Percentiles rank a stretch among this genome's conserved stretches.
These are phyloP conservation scores for Dacryopinax primogenitus DNA, from an alignment of 768 basidiomycete species.

Conservation along the genomic window DNA sequence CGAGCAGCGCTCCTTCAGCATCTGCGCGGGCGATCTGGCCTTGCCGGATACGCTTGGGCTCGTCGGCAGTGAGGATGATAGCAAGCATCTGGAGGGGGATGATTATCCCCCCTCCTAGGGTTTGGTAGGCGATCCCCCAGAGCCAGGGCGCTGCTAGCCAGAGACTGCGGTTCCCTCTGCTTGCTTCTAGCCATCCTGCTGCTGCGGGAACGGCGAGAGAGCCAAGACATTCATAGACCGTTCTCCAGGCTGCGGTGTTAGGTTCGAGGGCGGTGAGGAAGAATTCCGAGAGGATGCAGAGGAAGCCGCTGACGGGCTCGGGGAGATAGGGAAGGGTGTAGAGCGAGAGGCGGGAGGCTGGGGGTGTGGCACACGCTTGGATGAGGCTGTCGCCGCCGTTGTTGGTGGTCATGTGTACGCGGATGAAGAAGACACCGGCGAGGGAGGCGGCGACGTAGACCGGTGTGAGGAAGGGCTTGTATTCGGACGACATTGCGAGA, in stretches of 20 bases:
- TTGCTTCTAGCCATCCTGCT: not conserved
- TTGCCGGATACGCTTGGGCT: not conserved
- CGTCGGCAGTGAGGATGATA: not conserved
- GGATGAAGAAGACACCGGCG: not conserved
- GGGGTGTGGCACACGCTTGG: not conserved
- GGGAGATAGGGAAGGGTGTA: not conserved
- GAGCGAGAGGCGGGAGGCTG: not conserved
- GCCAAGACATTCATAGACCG: not conserved
- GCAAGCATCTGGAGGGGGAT: not conserved
- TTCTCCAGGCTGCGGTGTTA: not conserved
- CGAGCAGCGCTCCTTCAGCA: not conserved
- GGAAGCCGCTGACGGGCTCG: not conserved
- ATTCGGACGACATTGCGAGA: not conserved
- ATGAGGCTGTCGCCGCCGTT: not conserved
- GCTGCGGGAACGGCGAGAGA: not conserved
- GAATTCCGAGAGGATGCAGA: not conserved
- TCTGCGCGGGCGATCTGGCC: slow-evolving; percentile 7
- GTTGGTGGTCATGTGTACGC: not conserved
- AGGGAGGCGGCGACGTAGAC: not conserved
- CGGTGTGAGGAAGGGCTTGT: not conserved
- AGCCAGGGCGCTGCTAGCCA: not conserved
- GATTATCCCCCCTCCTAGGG: not conserved
- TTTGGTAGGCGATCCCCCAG: not conserved
- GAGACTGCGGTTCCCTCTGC: not conserved
- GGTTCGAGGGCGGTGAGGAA: slow-evolving; percentile 1